A percentile compares a stretch with the other conserved stretches of the same genome.
These are phyloP conservation scores for Yamadazyma conglobata DNA, from an alignment of 1,139 yeast species.

Conservation along the genomic window DNA sequence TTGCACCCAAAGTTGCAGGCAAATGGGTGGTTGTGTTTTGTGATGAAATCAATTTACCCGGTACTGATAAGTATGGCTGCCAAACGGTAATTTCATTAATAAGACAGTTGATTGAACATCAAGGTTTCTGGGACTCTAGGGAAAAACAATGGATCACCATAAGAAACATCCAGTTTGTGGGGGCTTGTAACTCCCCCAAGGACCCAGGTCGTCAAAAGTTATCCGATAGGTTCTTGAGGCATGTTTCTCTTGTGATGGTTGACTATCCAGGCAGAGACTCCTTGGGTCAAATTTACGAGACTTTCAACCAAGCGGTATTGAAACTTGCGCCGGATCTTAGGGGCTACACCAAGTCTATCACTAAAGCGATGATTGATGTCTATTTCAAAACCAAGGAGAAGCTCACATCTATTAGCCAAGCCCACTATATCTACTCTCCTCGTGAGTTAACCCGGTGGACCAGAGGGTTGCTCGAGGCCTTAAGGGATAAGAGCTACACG, in stretches of 20 bases:
- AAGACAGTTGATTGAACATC: slow-evolving; percentile 68
- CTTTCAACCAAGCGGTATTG: slow-evolving; percentile 57
- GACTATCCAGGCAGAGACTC: slow-evolving; percentile 77
- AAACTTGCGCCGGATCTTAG: slow-evolving; percentile 61
- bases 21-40: slow-evolving; percentile 84
- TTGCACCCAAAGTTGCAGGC: slow-evolving; percentile 62
- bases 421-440: slow-evolving; percentile 80
- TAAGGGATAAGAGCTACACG: slow-evolving; percentile 31
- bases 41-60: slow-evolving; percentile 88
- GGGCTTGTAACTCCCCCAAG: slow-evolving; percentile 90
- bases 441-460: slow-evolving; percentile 90
- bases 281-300: slow-evolving; percentile 60
- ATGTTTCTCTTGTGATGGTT: slow-evolving; percentile 64
- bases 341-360: slow-evolving; percentile 50
- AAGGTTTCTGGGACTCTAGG: slow-evolving; percentile 72
- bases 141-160: slow-evolving; percentile 66
- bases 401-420: slow-evolving; percentile 35
- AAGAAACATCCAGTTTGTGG: slow-evolving; percentile 76
- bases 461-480: slow-evolving; percentile 66
- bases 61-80: slow-evolving; percentile 68
- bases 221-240: slow-evolving; percentile 65
- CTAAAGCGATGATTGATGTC: slow-evolving; percentile 65
- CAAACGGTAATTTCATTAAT: slow-evolving; percentile 73
- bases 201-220: slow-evolving; percentile 72
- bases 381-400: slow-evolving; percentile 44